Evolutionary conservation across 2,329 filamentous ascomycete species (phyloP).

Genomic region (Trematosphaeria pertusa): DNA sequence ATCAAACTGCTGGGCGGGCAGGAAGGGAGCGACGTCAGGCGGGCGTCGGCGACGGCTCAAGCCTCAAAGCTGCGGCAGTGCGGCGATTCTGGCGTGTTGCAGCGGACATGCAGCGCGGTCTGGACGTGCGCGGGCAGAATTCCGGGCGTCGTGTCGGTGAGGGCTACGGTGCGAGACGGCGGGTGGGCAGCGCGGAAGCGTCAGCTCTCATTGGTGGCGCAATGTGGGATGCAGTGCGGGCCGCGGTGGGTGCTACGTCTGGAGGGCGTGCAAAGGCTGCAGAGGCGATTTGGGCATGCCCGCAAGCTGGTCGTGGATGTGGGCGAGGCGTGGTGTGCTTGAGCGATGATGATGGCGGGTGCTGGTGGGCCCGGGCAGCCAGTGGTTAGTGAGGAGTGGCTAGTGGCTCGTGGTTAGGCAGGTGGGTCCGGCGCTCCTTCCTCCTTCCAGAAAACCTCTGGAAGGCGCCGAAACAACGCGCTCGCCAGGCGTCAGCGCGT

Average conservation of each 20-base stretch:
- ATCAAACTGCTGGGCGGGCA: constrained; percentile 6
- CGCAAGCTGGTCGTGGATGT: background rate
- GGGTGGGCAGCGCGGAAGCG: constrained; percentile 2
- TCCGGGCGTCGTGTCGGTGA: background rate
- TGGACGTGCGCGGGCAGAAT: background rate
- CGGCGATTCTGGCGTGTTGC: background rate
- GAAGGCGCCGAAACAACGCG: constrained; percentile 14
- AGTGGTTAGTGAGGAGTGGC: background rate
- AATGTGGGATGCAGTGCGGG: background rate
- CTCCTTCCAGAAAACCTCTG: constrained; percentile 14
- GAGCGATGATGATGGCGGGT: constrained; percentile 1
- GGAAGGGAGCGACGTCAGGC: constrained; percentile 14
- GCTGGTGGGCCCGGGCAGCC: constrained; percentile 1
- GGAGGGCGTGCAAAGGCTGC: too few relatives aligned
- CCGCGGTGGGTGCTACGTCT: too few relatives aligned
- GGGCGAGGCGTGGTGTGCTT: background rate
- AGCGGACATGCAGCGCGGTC: constrained; percentile 2
- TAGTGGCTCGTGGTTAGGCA: background rate
- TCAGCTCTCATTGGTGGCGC: constrained; percentile 16
- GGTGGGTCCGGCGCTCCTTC: constrained; percentile 7
- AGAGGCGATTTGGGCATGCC: background rate
- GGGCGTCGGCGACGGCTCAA: background rate
- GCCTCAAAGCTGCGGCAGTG: too few relatives aligned
- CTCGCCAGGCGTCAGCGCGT: too few relatives aligned
- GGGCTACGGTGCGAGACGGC: constrained; percentile 3